Evolutionary conservation across 2,329 filamentous ascomycete species (phyloP).

Genomic region (Penicillium digitatum): DNA sequence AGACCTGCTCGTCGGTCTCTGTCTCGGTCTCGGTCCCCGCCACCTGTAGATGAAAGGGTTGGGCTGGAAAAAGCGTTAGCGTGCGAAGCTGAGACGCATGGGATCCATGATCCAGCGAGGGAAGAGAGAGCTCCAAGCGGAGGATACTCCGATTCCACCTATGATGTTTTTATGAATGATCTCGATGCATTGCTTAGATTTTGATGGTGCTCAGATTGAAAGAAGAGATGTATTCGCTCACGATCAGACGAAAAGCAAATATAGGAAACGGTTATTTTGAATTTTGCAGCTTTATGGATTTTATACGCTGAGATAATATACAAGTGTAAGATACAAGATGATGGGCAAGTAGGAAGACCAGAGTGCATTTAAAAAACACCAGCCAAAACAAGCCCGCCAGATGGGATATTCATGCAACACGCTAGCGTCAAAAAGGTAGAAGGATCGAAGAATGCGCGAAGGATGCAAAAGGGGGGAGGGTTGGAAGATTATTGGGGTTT

Average conservation of each 20-base stretch:
- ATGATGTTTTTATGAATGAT: slow-evolving; percentile 5
- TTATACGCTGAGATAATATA: slow-evolving; percentile 13
- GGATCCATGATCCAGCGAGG: not conserved
- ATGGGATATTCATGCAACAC: slow-evolving; percentile 18
- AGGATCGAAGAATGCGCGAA: not conserved
- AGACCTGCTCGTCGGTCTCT: not conserved
- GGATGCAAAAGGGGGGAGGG: not conserved
- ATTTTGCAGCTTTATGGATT: slow-evolving; percentile 6
- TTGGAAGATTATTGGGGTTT: not conserved
- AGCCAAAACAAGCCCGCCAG: slow-evolving; percentile 7
- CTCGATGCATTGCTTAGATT: slow-evolving; percentile 9
- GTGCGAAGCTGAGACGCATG: not conserved
- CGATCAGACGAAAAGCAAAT: not conserved
- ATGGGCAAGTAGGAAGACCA: slow-evolving; percentile 3
- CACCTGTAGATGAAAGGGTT: not conserved
- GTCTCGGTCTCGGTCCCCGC: not conserved
- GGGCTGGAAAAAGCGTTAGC: not conserved
- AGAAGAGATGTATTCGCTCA: not conserved
- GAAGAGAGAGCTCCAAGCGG: not conserved
- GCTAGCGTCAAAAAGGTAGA: slow-evolving; percentile 18
- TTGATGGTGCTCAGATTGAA: not conserved
- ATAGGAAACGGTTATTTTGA: not conserved
- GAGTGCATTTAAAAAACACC: slow-evolving; percentile 11
- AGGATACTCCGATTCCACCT: no score
- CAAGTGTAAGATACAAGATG: slow-evolving; percentile 18